phyloP scores from a whole-genome alignment of 305 asterid genomes.

The Solanum hybrid region DNA sequence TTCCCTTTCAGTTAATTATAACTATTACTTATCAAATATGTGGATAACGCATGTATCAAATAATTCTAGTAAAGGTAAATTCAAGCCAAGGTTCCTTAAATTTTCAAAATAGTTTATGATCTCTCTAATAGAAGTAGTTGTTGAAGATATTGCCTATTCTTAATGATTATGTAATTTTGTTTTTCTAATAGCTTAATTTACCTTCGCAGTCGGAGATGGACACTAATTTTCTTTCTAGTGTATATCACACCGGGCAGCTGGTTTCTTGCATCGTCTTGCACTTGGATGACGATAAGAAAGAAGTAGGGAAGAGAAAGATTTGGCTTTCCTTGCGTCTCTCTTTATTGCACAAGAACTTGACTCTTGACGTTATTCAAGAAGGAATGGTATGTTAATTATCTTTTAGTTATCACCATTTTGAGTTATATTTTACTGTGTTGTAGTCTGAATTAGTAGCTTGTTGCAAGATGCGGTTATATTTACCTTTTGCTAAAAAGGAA shows the following conservation, averaged over 20 bases:
- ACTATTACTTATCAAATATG: background rate
- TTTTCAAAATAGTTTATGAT: background rate
- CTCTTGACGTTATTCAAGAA: constrained; percentile 78
- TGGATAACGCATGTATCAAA: background rate
- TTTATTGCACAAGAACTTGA: constrained; percentile 58
- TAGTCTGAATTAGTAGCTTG: background rate
- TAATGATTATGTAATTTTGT: background rate
- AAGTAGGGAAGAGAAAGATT: constrained; percentile 60
- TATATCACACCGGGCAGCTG: constrained; percentile 71
- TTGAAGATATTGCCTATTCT: background rate
- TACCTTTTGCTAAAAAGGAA: background rate
- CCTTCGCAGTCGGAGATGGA: constrained; percentile 41
- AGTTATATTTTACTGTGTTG: background rate
- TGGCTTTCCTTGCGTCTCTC: constrained; percentile 92
- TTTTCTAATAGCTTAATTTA: background rate
- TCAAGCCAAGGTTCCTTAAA: background rate
- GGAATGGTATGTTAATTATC: constrained; percentile 66
- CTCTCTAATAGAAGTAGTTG: background rate
- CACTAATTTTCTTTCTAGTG: constrained; percentile 43
- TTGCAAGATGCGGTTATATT: background rate
- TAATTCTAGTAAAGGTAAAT: background rate
- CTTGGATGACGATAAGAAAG: constrained; percentile 78
- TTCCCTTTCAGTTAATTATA: background rate
- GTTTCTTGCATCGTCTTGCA: constrained; percentile 80
- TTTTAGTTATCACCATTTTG: background rate